These are phyloP conservation scores for Diaporthe destruens DNA, from an alignment of 2,329 filamentous ascomycete genomes.

Conservation along the genomic window DNA sequence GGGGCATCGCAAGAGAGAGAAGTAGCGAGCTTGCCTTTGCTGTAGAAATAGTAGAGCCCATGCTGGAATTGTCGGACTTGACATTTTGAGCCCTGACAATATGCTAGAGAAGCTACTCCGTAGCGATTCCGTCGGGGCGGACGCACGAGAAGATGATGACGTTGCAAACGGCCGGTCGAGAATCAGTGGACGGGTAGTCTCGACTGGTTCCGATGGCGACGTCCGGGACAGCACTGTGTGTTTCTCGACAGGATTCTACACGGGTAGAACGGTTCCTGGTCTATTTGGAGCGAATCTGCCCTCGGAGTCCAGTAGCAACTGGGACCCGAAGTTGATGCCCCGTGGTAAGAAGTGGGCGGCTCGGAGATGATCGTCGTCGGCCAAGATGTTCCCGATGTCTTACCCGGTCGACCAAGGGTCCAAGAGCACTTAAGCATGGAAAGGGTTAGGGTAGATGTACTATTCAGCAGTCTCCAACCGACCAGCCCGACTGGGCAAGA, in stretches of 20 bases:
- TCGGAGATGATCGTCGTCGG: slow-evolving; percentile 34
- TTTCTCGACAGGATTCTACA: not conserved
- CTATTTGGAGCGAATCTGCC: not conserved
- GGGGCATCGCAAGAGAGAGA: not conserved
- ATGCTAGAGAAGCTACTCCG: slow-evolving; percentile 5
- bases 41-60: slow-evolving; percentile 52
- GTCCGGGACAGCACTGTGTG: not conserved
- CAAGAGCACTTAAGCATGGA: not conserved
- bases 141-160: slow-evolving; percentile 3
- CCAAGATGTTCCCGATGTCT: not conserved
- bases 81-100: not conserved
- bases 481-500: too few relatives aligned
- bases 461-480: too few relatives aligned
- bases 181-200: slow-evolving; percentile 2
- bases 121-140: slow-evolving; percentile 11
- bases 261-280: not conserved
- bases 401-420: not conserved
- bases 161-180: slow-evolving; percentile 15
- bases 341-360: not conserved
- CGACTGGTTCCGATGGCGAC: not conserved
- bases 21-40: slow-evolving; percentile 32
- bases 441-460: slow-evolving; percentile 1
- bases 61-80: slow-evolving; percentile 43
- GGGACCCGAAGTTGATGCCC: slow-evolving; percentile 7
- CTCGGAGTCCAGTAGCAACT: not conserved